These are phyloP conservation scores for Sporothrix variecibatus DNA, from an alignment of 2,329 filamentous ascomycete genomes.

Conservation along the genomic window DNA sequence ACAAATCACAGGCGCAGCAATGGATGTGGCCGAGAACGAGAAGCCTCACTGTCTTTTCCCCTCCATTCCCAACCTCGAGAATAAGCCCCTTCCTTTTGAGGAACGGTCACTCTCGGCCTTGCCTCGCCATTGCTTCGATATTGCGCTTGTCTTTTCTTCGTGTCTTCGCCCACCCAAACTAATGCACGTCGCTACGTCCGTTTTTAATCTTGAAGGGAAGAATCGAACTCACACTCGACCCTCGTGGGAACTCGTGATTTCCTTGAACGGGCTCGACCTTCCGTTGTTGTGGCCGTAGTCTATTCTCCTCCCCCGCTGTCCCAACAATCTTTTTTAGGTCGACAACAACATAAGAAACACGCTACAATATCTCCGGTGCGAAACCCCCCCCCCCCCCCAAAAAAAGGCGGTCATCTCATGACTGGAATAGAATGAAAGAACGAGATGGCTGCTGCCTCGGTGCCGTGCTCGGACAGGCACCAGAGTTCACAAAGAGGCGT, in stretches of 20 bases:
- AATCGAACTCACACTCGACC: background rate
- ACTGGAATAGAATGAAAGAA: background rate
- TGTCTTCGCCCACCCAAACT: background rate
- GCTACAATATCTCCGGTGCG: background rate
- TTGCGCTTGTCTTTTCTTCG: background rate
- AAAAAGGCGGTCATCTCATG: background rate
- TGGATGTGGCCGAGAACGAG: background rate
- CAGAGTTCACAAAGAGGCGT: background rate
- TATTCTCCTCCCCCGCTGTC: too few species aligned
- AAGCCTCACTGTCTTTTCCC: background rate
- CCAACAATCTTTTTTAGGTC: background rate
- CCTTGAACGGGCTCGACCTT: background rate
- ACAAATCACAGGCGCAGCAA: slow-evolving; percentile 17
- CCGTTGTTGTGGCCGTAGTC: background rate
- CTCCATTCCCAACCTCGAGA: background rate
- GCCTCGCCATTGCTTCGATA: background rate
- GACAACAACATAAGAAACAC: background rate
- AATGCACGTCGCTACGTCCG: slow-evolving; percentile 20
- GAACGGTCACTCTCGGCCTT: background rate
- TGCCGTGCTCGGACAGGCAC: background rate
- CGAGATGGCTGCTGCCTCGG: background rate
- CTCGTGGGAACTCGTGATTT: background rate
- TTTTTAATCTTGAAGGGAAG: background rate
- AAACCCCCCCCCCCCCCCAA: too few species aligned
- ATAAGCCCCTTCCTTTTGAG: background rate